A percentile compares a stretch with the other conserved stretches of the same genome.
Evolutionary conservation across 139 green algal species (phyloP).

Genomic region (Haematococcus lacustris): DNA sequence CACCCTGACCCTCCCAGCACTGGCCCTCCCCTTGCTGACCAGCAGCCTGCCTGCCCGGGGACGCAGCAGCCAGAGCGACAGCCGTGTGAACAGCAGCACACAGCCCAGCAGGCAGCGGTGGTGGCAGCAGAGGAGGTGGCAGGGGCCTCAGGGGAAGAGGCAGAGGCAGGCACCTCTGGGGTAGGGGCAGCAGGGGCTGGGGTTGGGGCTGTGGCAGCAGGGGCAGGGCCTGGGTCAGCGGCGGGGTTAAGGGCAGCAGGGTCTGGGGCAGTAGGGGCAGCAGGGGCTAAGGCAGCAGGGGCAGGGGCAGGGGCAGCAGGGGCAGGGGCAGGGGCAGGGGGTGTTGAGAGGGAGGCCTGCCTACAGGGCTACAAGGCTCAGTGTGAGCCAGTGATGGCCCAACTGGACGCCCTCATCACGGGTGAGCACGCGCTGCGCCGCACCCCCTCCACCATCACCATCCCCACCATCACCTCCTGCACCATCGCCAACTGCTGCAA

Average conservation of each 20-base stretch:
- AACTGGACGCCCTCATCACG: slow-evolving; percentile 65
- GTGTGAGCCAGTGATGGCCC: slow-evolving; percentile 68
- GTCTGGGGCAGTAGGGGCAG: neutral
- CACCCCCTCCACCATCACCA: no score
- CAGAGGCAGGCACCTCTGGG: neutral
- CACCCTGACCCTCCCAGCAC: no score
- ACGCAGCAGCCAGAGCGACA: no score
- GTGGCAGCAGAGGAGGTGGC: no score
- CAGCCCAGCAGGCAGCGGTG: no score
- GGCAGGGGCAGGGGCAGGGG: neutral
- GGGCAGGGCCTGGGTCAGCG: neutral
- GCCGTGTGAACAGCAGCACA: no score
- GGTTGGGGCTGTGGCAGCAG: neutral
- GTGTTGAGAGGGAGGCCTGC: slow-evolving; percentile 5
- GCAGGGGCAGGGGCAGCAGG: neutral
- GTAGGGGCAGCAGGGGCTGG: neutral
- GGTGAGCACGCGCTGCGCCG: slow-evolving; percentile 43
- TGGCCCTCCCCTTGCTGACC: no score
- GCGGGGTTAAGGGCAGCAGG: neutral
- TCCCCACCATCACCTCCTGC: no score
- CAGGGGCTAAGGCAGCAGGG: neutral
- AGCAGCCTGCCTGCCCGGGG: no score
- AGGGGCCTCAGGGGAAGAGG: neutral
- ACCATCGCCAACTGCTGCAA: slow-evolving; percentile 37
- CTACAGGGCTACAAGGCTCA: slow-evolving; percentile 82